Evolutionary conservation across 73 alveolate species (phyloP).

Genomic region (Paramecium primaurelia): DNA sequence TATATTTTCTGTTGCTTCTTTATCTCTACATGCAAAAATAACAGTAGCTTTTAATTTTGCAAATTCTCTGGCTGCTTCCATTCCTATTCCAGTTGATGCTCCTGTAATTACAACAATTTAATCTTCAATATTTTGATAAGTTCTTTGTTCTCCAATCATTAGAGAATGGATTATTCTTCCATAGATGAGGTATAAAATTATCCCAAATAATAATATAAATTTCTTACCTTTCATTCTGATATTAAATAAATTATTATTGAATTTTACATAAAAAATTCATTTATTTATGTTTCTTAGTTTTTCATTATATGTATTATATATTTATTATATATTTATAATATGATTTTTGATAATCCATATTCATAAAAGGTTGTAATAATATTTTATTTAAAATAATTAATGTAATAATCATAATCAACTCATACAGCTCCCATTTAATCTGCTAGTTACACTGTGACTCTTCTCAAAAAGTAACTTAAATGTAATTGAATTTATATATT

Average conservation of each 20-base stretch:
- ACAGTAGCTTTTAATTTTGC: constrained; percentile 62
- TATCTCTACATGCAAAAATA: constrained; percentile 70
- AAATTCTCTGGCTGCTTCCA: constrained; percentile 69
- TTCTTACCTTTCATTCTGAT: background rate
- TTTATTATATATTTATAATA: background rate
- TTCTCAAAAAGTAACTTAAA: background rate
- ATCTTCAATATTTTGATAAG: background rate
- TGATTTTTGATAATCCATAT: background rate
- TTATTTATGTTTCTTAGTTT: background rate
- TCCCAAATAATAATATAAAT: background rate
- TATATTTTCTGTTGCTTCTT: constrained; percentile 8
- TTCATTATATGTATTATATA: too few species aligned
- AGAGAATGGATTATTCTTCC: background rate
- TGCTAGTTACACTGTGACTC: constrained; percentile 17
- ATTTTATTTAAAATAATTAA: background rate
- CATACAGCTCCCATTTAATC: background rate
- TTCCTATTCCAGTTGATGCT: constrained; percentile 73
- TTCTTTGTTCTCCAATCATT: background rate
- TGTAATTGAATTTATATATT: background rate
- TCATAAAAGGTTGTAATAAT: background rate
- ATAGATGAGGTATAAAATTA: background rate
- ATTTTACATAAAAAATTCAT: background rate
- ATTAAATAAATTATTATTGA: background rate
- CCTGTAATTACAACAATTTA: constrained; percentile 69
- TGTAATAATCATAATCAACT: background rate